phyloP scores from a whole-genome alignment of 345 rosid species.

The Hevea brasiliensis region DNA sequence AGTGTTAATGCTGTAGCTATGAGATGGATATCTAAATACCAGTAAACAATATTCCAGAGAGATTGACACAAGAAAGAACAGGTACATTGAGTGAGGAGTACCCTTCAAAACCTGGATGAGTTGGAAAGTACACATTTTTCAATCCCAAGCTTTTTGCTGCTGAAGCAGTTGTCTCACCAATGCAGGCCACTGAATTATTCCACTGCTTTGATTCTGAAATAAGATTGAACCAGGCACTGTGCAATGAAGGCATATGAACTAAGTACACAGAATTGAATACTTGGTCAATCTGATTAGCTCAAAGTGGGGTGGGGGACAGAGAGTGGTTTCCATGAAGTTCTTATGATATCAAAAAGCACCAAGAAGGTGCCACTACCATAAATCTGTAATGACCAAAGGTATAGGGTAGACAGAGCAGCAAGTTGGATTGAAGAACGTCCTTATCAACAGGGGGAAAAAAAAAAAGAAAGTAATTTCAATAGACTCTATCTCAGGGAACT shows the following conservation, averaged over 20 bases:
- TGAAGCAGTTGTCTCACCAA: slow-evolving; percentile 92
- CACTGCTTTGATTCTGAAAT: slow-evolving; percentile 53
- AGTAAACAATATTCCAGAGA: background rate
- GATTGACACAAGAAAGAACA: background rate
- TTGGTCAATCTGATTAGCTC: slow-evolving; percentile 2
- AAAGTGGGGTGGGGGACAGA: background rate
- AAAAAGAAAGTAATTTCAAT: background rate
- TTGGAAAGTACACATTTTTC: slow-evolving; percentile 68
- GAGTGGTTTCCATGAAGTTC: background rate
- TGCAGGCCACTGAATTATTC: slow-evolving; percentile 74
- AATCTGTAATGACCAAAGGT: background rate
- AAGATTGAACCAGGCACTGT: slow-evolving; percentile 79
- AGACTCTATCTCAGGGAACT: background rate
- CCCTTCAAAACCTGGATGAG: slow-evolving; percentile 90
- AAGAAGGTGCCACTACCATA: no score
- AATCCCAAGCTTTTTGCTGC: slow-evolving; percentile 80
- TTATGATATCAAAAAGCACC: background rate
- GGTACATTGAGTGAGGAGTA: slow-evolving; percentile 29
- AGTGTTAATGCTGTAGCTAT: background rate
- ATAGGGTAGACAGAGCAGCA: slow-evolving; percentile 4
- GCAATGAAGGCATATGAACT: slow-evolving; percentile 23
- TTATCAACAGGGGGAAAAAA: background rate
- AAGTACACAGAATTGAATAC: background rate
- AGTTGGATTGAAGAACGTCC: background rate
- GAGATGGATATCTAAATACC: background rate